Evolutionary conservation across 2,329 filamentous ascomycete genomes (phyloP).

Genomic region (Trichoderma koningii): DNA sequence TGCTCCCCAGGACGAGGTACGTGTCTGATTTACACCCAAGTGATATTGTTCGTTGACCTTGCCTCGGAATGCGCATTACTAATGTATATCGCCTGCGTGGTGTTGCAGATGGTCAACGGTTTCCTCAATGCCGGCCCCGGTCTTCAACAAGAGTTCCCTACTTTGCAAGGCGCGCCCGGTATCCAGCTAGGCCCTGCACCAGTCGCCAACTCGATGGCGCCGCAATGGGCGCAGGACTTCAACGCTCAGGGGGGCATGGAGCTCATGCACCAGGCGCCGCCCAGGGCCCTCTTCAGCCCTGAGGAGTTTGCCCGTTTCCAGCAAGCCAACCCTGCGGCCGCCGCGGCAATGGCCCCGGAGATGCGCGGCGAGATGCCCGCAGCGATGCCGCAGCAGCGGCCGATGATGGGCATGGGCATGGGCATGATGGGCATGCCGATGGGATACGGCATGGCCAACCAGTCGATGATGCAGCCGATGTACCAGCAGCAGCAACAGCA

Average conservation of each 20-base stretch:
- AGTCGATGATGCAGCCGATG: constrained; percentile 56
- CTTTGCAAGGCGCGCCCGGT: constrained; percentile 49
- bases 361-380: constrained; percentile 58
- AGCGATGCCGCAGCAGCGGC: constrained; percentile 55
- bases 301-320: constrained; percentile 89
- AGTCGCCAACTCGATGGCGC: constrained; percentile 56
- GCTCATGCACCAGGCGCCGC: constrained; percentile 63
- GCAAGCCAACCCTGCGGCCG: constrained; percentile 64
- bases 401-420: constrained; percentile 61
- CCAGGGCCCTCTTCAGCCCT: constrained; percentile 67
- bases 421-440: constrained; percentile 57
- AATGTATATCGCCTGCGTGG: constrained; percentile 31
- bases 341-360: constrained; percentile 54
- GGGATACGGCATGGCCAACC: constrained; percentile 44
- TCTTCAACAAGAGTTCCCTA: constrained; percentile 57
- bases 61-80: constrained; percentile 33
- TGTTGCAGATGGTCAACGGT: constrained; percentile 79
- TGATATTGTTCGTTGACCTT: too few species aligned
- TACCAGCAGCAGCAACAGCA: constrained; percentile 53
- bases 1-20: constrained; percentile 72
- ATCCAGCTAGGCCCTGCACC: constrained; percentile 54
- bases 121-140: constrained; percentile 80
- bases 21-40: constrained; percentile 29
- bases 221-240: constrained; percentile 57
- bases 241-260: constrained; percentile 69